Percentiles rank a stretch among this genome's conserved stretches.
phyloP scores from a whole-genome alignment of 352 stramenopile genomes.

The Pythium phragmiticola region DNA sequence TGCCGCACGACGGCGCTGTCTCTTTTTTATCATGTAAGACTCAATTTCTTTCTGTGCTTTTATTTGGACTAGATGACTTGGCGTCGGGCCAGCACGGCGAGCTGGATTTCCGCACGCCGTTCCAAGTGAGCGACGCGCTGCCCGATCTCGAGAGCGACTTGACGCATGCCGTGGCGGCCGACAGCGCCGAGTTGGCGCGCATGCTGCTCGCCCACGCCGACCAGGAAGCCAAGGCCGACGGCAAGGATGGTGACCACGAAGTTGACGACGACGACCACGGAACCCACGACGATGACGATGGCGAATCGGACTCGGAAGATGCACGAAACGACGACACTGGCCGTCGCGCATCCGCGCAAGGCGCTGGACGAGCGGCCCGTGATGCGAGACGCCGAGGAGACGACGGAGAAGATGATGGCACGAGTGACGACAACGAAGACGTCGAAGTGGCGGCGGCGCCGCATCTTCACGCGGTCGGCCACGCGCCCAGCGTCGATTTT shows the following conservation, averaged over 20 bases:
- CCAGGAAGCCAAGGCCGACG: conserved; percentile 32
- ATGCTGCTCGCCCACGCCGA: conserved; percentile 74
- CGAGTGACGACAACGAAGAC: conserved; percentile 23
- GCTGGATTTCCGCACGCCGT: conserved; percentile 76
- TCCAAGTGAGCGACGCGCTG: conserved; percentile 50
- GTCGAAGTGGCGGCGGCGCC: conserved; percentile 18
- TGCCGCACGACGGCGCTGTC: background rate
- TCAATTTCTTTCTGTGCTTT: conserved; percentile 1
- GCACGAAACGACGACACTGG: background rate
- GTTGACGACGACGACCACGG: background rate
- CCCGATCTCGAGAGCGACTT: conserved; percentile 59
- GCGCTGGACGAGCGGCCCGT: background rate
- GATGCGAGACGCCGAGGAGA: background rate
- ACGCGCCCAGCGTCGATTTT: conserved; percentile 13
- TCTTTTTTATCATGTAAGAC: background rate
- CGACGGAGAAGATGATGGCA: conserved; percentile 5
- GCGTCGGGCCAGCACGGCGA: conserved; percentile 50
- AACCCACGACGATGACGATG: conserved; percentile 10
- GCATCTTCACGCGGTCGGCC: conserved; percentile 21
- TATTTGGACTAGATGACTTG: conserved; percentile 43
- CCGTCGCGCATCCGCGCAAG: background rate
- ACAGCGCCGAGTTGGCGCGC: conserved; percentile 63
- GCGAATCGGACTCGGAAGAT: conserved; percentile 23
- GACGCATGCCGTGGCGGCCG: conserved; percentile 40
- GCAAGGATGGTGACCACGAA: background rate